Base-by-base conservation (phyloP, 176 grass and related monocot species). In the Carex scoparia region DNA sequence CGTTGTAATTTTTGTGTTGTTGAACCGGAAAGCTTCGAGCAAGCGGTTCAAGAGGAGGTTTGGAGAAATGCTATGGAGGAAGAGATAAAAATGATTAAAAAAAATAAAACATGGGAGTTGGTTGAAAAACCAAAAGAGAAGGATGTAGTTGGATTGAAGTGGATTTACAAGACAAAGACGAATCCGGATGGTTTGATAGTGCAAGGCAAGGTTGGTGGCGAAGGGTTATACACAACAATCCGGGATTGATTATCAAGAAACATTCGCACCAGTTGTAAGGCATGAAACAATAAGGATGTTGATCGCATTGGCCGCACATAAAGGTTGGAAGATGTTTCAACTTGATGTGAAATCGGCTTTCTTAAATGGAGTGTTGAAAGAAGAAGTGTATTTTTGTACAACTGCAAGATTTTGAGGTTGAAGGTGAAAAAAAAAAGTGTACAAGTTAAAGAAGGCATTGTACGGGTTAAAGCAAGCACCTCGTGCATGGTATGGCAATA, bases 81-180 rank as follows among this genome's bases (percentile, higher is more conserved):
- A 0, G 30, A 85, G 27, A 69, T 84, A 7, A 42, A 13, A 30
- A 10, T 65, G 11, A 69, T 84, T 23, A 7, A 69, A 19, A 84
- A 49, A 51, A 84, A 84, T 69, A 4, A 69, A 4, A 84, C 60
- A 6, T 69, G 81, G 38, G 61, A 85, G 7, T 55, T 75, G 38
- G 13, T 75, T 31, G 44, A 75, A 14, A n/a, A 73, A 5, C 3
- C 67, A n/a, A 57, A 72, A 46, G 31, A 60, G 2, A 38, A 32
- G 62, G 30, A 59, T 18, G 16, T 23, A 3, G 33, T 75, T 35
- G 62, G 61, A 0, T 23, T 84, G 16, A 84, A 84, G 16, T 84
- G 62, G 62, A 31, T 69, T 18, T 84, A 30, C 33, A 67, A 69
- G 23, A 55, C 2, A 2, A 84, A 84, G 18, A 28, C 23, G 6